A percentile compares a stretch with the other conserved stretches of the same genome.
Conservation (phyloP, 1,284 basidiomycete genomes). For the Trichosporon coremiiforme region DNA sequence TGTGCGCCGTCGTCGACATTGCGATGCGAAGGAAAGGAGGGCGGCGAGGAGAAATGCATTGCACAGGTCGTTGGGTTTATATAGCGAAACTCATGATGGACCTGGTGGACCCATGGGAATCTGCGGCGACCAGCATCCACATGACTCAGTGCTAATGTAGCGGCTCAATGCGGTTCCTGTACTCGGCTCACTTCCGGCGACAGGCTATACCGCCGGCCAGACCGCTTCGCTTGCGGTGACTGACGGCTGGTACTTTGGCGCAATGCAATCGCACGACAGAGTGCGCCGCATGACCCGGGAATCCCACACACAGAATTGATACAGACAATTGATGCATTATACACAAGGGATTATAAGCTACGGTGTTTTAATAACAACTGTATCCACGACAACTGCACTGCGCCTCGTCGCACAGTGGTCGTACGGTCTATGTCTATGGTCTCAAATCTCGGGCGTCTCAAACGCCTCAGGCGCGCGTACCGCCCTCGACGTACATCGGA, state of each 20-base stretch:
- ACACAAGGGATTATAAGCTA: conserved; percentile 17
- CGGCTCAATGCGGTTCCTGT: too few relatives aligned
- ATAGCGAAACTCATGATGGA: neutral
- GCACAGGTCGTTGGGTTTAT: neutral
- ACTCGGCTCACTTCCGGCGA: neutral
- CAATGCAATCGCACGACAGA: neutral
- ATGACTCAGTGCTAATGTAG: neutral
- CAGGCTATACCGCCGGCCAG: too few relatives aligned
- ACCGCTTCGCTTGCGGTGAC: too few relatives aligned
- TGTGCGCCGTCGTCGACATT: neutral
- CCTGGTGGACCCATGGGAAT: neutral
- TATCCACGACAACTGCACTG: neutral
- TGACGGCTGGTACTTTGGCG: too few relatives aligned
- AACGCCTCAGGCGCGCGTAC: neutral
- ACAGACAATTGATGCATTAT: conserved; percentile 9
- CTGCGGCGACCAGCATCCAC: neutral
- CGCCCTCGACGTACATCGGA: conserved; percentile 12
- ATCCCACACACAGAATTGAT: neutral
- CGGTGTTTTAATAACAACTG: neutral
- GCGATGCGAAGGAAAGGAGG: too few relatives aligned
- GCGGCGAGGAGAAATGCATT: neutral
- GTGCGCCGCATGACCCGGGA: neutral
- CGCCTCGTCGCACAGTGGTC: neutral
- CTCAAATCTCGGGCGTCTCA: neutral
- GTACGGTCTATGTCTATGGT: neutral